Evolutionary conservation across 345 rosid genomes (phyloP).

Genomic region (Syzygium grande): DNA sequence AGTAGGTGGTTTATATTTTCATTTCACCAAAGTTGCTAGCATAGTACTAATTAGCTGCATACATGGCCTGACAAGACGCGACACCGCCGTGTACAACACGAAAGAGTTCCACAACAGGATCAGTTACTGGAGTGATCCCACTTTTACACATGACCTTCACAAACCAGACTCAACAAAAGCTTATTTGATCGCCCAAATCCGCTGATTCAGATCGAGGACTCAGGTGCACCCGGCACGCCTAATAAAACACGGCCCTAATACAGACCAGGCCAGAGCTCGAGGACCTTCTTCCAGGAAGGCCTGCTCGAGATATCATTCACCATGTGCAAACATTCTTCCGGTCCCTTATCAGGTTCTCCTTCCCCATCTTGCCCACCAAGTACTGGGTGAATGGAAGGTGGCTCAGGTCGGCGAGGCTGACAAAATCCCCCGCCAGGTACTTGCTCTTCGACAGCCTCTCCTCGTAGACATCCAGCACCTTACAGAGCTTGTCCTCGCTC

Average conservation of each 20-base stretch:
- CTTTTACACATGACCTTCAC: not conserved
- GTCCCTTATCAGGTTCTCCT: constrained; percentile 35
- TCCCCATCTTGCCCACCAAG: constrained; percentile 43
- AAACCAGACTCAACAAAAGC: not conserved
- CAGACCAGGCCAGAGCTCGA: constrained; percentile 11
- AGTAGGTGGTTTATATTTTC: not conserved
- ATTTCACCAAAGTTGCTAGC: not conserved
- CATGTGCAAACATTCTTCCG: constrained; percentile 60
- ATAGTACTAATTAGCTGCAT: not conserved
- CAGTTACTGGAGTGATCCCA: not conserved
- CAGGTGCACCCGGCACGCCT: not conserved
- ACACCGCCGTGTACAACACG: not conserved
- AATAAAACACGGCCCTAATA: not conserved
- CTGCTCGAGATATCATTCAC: constrained; percentile 61
- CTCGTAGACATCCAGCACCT: constrained; percentile 52
- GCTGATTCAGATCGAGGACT: not conserved
- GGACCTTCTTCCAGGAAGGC: constrained; percentile 53
- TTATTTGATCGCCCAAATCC: not conserved
- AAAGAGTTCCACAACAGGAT: not conserved
- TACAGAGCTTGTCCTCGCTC: constrained; percentile 47
- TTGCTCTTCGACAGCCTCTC: constrained; percentile 49
- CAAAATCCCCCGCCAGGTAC: constrained; percentile 62
- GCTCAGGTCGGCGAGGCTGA: constrained; percentile 70
- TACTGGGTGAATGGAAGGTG: constrained; percentile 54
- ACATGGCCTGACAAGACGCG: not conserved